Percentiles rank a stretch among this genome's conserved stretches.
phyloP scores from a whole-genome alignment of 1,284 basidiomycete species.

The Cryptococcus sp. region DNA sequence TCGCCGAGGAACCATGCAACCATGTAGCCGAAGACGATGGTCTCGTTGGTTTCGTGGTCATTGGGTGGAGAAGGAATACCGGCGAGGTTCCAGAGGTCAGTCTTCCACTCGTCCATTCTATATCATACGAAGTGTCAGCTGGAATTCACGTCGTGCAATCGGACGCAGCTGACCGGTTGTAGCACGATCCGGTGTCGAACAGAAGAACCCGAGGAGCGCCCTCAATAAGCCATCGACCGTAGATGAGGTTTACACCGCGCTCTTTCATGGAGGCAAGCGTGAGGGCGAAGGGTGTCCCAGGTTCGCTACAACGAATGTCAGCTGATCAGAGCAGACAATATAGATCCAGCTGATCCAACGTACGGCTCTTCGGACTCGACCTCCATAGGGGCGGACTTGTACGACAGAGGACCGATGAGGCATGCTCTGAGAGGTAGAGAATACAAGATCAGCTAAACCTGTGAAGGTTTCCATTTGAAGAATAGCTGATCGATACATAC shows the following conservation, averaged over 20 bases:
- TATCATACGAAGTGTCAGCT: too few species aligned
- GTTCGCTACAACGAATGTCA: slow-evolving; percentile 34
- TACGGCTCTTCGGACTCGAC: slow-evolving; percentile 88
- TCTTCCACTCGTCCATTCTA: slow-evolving; percentile 96
- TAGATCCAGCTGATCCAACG: too few species aligned
- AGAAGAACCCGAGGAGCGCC: slow-evolving; percentile 90
- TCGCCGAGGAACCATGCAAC: slow-evolving; percentile 99
- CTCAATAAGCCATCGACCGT: slow-evolving; percentile 97
- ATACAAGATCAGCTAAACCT: too few species aligned
- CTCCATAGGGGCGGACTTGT: slow-evolving; percentile 98
- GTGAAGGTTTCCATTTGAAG: too few species aligned
- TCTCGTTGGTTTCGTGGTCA: slow-evolving; percentile 97
- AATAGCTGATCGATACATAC: slow-evolving; percentile 28
- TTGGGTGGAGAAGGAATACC: slow-evolving; percentile 94
- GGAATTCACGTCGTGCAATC: background rate
- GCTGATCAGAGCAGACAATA: background rate
- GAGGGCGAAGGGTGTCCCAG: slow-evolving; percentile 62
- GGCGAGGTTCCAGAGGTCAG: slow-evolving; percentile 95
- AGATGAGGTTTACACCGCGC: slow-evolving; percentile 89
- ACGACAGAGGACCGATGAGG: slow-evolving; percentile 90
- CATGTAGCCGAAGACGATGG: slow-evolving; percentile 98
- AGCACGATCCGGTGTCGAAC: slow-evolving; percentile 90
- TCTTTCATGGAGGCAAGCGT: slow-evolving; percentile 76
- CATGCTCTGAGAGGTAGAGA: slow-evolving; percentile 19
- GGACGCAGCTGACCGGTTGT: slow-evolving; percentile 56